Conservation (phyloP, 768 basidiomycete genomes). For the Kwoniella europaea region DNA sequence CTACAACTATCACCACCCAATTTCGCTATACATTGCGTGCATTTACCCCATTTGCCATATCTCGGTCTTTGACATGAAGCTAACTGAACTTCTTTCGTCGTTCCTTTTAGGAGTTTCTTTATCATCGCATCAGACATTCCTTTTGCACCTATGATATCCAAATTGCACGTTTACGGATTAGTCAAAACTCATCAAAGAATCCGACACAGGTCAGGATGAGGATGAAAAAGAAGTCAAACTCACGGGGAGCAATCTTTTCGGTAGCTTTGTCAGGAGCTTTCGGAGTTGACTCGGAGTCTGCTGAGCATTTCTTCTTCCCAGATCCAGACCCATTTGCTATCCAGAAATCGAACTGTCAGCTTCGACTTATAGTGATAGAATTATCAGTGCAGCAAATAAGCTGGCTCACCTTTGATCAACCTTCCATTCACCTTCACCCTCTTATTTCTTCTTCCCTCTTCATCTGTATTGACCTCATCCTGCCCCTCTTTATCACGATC, state of each 20-base stretch:
- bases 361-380: neutral
- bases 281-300: slow-evolving; percentile 10
- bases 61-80: slow-evolving; percentile 38
- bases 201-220: neutral
- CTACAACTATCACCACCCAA: slow-evolving; percentile 46
- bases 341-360: neutral
- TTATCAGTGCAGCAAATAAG: neutral
- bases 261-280: slow-evolving; percentile 26
- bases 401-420: slow-evolving; percentile 15
- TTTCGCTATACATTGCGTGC: slow-evolving; percentile 49
- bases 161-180: neutral
- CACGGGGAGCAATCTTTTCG: slow-evolving; percentile 34
- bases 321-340: slow-evolving; percentile 3
- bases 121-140: slow-evolving; percentile 30
- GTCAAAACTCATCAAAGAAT: neutral
- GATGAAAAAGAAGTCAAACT: neutral
- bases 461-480: slow-evolving; percentile 9
- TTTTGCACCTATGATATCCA: slow-evolving; percentile 20
- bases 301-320: slow-evolving; percentile 20
- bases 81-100: slow-evolving; percentile 40
- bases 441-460: slow-evolving; percentile 9
- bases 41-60: slow-evolving; percentile 49
- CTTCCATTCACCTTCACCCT: slow-evolving; percentile 21
- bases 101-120: slow-evolving; percentile 32
- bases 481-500: slow-evolving; percentile 4